Conservation (phyloP, 2,329 filamentous ascomycete genomes). For the Berkeleyomyces basicola region DNA sequence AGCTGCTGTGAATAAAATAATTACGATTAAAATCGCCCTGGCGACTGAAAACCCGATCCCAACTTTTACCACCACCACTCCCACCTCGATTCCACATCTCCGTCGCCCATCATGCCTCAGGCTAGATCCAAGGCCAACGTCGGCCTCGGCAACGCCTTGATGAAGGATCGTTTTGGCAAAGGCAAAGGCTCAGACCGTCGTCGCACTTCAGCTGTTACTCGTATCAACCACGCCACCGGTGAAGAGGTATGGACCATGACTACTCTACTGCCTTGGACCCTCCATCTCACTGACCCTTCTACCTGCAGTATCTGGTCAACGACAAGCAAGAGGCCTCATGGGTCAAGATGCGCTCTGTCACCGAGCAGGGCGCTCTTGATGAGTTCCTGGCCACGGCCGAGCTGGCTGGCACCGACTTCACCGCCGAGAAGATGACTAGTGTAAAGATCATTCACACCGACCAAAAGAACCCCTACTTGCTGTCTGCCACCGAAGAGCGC, state of each 20-base stretch:
- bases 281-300: slow-evolving; percentile 15
- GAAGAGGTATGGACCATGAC: slow-evolving; percentile 37
- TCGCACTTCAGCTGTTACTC: slow-evolving; percentile 41
- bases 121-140: slow-evolving; percentile 92
- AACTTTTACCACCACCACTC: background rate
- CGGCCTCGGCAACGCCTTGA: slow-evolving; percentile 89
- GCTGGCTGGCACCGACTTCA: slow-evolving; percentile 95
- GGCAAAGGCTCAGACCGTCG: slow-evolving; percentile 74
- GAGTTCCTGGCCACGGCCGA: slow-evolving; percentile 94
- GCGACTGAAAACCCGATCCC: background rate
- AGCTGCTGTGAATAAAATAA: too few relatives aligned
- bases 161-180: slow-evolving; percentile 97
- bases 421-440: slow-evolving; percentile 96
- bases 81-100: background rate
- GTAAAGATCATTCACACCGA: slow-evolving; percentile 97
- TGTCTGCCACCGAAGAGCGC: slow-evolving; percentile 72
- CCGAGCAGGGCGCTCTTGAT: slow-evolving; percentile 88
- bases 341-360: slow-evolving; percentile 99
- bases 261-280: background rate
- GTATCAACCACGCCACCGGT: slow-evolving; percentile 64
- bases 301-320: slow-evolving; percentile 65
- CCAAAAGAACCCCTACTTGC: slow-evolving; percentile 85
- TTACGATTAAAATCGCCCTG: background rate
- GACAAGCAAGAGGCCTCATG: slow-evolving; percentile 79
- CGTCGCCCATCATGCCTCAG: slow-evolving; percentile 32